Base-by-base conservation (phyloP, 2,329 filamentous ascomycete genomes). In the Curvularia sp. region DNA sequence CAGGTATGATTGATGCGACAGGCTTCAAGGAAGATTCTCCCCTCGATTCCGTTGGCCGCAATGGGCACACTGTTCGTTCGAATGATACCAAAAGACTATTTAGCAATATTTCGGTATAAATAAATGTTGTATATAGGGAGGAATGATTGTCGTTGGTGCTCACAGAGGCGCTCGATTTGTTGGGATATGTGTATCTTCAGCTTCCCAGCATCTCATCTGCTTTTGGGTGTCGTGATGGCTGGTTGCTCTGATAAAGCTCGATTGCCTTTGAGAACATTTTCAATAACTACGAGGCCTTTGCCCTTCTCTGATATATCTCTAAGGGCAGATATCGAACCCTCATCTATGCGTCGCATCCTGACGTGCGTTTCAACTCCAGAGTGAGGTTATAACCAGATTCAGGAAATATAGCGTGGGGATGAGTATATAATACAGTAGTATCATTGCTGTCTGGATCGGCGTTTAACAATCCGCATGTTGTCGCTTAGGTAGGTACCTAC, bases 171-270 rank as follows among this genome's bases (percentile, higher is more conserved):
- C 62, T 56, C n/a, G 53, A 68, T 53, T 66, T 70, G 49, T 66
- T 68, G 28, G 61, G 55, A 55, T 31, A 69, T 59, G 51, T 38
- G 46, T 38, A 4, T 46, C 22, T 63, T 22, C 49, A 60, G 49
- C 51, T 60, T 31, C 70, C 67, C 59, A 56, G 31, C 31, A 35
- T 35, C 31, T 58, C 41, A 51, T 65, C 64, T 9, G 50, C 64
- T 9, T 52, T 53, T 41, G 49, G 61, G 55, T 65, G 67, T 51
- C 33, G 70, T 78, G 60, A 82, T 67, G 43, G 80, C 64, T 3
- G 79, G 74, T 5, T 68, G 56, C 67, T 82, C 80, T 20, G 65
- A 74, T 28, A 82, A 60, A 54, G 82, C 77, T 26, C 75, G 68
- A 9, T 75, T 79, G 44, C 79, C 79, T 56, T 66, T 76, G 3